Percentiles rank a stretch among this genome's conserved stretches.
Evolutionary conservation across 768 basidiomycete genomes (phyloP).

Genomic region (Hygrophoropsis aurantiaca): DNA sequence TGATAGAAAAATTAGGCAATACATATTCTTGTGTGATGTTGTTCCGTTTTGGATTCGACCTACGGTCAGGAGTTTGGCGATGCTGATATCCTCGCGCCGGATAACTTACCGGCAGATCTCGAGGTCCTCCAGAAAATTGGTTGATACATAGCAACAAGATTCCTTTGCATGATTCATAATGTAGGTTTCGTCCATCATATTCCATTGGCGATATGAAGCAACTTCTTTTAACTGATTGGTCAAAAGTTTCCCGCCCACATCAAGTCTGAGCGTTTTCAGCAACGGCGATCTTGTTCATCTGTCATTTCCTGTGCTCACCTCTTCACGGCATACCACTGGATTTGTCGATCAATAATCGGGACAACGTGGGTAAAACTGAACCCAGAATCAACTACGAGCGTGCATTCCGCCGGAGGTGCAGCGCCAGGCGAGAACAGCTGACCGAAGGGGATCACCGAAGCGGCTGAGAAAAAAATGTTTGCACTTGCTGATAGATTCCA

Average conservation of each 20-base stretch:
- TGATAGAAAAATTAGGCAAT: conserved; percentile 80
- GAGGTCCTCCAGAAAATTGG: conserved; percentile 68
- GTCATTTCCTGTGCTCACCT: conserved; percentile 46
- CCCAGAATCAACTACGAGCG: conserved; percentile 83
- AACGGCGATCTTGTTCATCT: conserved; percentile 13
- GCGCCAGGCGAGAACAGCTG: conserved; percentile 56
- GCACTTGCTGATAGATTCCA: conserved; percentile 16
- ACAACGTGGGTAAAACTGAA: conserved; percentile 95
- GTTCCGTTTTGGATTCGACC: conserved; percentile 57
- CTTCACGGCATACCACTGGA: conserved; percentile 81
- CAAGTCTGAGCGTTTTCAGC: conserved; percentile 59
- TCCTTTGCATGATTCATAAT: conserved; percentile 95
- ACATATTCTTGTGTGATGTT: conserved; percentile 84
- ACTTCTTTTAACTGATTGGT: conserved; percentile 95
- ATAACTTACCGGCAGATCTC: conserved; percentile 73
- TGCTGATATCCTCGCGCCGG: conserved; percentile 13
- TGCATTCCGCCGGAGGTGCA: conserved; percentile 68
- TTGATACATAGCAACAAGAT: conserved; percentile 82
- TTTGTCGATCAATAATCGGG: conserved; percentile 71
- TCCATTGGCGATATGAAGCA: conserved; percentile 94
- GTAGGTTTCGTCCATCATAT: conserved; percentile 96
- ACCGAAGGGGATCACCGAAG: conserved; percentile 76
- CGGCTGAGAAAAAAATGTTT: conserved; percentile 49
- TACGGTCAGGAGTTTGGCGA: conserved; percentile 28
- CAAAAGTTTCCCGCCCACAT: conserved; percentile 92